A percentile compares a stretch with the other conserved stretches of the same genome.
Evolutionary conservation across 2,329 filamentous ascomycete species (phyloP).

Genomic region (Catunica adiposa): DNA sequence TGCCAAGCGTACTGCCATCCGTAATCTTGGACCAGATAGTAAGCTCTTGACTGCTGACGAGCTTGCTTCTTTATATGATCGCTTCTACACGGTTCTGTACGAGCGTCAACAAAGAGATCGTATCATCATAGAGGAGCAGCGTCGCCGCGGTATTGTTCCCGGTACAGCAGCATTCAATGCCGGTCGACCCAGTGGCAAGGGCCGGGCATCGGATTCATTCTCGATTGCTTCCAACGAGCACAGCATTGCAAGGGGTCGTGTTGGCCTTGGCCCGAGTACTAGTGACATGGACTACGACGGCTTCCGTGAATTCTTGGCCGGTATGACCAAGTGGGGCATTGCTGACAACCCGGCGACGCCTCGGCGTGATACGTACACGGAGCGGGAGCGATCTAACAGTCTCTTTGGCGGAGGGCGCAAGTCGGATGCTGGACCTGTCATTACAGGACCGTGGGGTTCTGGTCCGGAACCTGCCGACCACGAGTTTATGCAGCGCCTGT

Average conservation of each 20-base stretch:
- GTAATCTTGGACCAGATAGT: slow-evolving; percentile 89
- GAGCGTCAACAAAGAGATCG: slow-evolving; percentile 73
- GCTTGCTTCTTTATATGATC: slow-evolving; percentile 77
- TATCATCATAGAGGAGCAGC: slow-evolving; percentile 60
- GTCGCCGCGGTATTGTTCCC: slow-evolving; percentile 30
- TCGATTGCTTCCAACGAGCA: slow-evolving; percentile 13
- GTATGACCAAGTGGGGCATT: slow-evolving; percentile 82
- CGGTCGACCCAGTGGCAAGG: slow-evolving; percentile 19
- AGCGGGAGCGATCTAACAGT: slow-evolving; percentile 35
- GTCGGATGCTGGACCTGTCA: slow-evolving; percentile 19
- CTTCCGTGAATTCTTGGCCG: slow-evolving; percentile 84
- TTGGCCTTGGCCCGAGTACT: slow-evolving; percentile 75
- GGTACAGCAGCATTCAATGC: slow-evolving; percentile 22
- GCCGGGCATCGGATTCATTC: slow-evolving; percentile 22
- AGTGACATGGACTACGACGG: slow-evolving; percentile 95
- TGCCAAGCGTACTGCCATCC: slow-evolving; percentile 87
- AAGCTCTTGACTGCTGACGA: slow-evolving; percentile 78
- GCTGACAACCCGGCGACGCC: slow-evolving; percentile 61
- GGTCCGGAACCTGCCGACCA: slow-evolving; percentile 67
- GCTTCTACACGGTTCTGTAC: slow-evolving; percentile 83
- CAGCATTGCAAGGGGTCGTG: slow-evolving; percentile 62
- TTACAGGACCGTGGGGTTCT: slow-evolving; percentile 36
- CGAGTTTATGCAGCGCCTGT: slow-evolving; percentile 81
- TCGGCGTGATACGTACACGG: slow-evolving; percentile 29
- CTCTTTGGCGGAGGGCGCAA: slow-evolving; percentile 43